Base-by-base conservation (phyloP, 345 rosid genomes). In the Firmiana major region DNA sequence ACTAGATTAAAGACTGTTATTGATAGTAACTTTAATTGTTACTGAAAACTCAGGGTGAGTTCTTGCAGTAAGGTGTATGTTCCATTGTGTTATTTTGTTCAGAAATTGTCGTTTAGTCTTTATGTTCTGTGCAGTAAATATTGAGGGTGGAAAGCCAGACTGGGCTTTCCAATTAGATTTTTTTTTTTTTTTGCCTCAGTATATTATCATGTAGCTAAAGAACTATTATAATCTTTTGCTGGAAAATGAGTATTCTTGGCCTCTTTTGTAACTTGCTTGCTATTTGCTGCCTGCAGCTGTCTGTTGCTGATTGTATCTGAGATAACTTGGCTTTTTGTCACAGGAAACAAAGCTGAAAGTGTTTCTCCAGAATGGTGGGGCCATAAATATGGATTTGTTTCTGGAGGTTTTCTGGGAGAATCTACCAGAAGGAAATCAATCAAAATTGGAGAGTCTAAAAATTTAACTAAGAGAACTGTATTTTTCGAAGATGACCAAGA, bases 401-500 rank as follows among this genome's bases (percentile, higher is more conserved):
- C 94, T 0, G 99, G 99, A 38, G 97, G 99, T 64, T 88, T 90
- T 79, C 98, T 96, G 81, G 99, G 99, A 71, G 91, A 94, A 60
- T 75, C 73, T 69, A 81, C 90, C 31, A 84, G 81, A 77, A 92
- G 77, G 86, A 94, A 88, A 78, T 82, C 84, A 63, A 74, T 16
- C 19, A 77, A 74, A 40, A 75, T 73, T 45, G 85, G 83, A 73
- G 84, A 82, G 60, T 59, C 83, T 79, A 77, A 77, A 38, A 79
- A 80, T 22, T 22, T 42, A 75, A 77, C 73, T 16, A 77, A 84
- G 87, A 92, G 99, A 79, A 85, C 81, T 76, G 85, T 82, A 60
- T 96, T 96, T 81, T 83, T 73, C 72, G 99, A 96, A 88, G 90
- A 94, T 67, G 99, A 94, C 85, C 99, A 96, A 86, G 99, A 93